Base-by-base conservation (phyloP, 2,329 filamentous ascomycete genomes). In the Ustulina deusta region DNA sequence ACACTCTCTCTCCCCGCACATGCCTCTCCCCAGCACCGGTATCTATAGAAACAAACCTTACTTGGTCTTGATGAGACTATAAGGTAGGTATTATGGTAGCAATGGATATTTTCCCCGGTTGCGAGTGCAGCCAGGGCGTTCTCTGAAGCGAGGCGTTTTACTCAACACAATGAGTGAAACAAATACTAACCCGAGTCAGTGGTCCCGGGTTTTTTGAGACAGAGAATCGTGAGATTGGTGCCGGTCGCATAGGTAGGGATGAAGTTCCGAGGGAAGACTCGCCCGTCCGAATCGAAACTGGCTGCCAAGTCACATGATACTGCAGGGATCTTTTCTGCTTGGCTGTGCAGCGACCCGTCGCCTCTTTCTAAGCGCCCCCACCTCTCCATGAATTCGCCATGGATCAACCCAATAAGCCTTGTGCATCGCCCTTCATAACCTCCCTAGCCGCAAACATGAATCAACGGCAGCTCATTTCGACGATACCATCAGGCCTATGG, bases 141-240 rank as follows among this genome's bases (percentile, higher is more conserved):
- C 49, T 48, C 42, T 25, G 32, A 42, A 42, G 65, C 62, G 62
- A 68, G 61, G 65, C 29, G 63, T 61, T 63, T 52, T 63, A 57
- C 65, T 57, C 46, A 25, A 22, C 40, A 57, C 29, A 59, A 69
- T 64, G 27, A 34, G 17, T 52, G 60, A 66, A 69, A 69, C 61
- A 60, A 63, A 58, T 63, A 32, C 42, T 51, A 44, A 49, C 55
- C 65, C 69, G 60, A 69, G 63, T 69, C 69, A 69, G 61, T 66
- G 62, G 63, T 59, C 46, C 46, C 40, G 58, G 61, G 44, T 64
- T 61, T 56, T 61, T 54, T 60, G 63, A 69, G 62, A 56, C 38
- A 59, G 52, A 65, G 22, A 61, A 68, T 65, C 58, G 58, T 58
- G 42, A 61, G 46, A 63, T 51, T 58, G 20, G 61, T 49, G 59